Percentiles rank a stretch among this genome's conserved stretches.
Conservation (phyloP, 139 green algal species). For the Deuterostichococcus epilithicus region DNA sequence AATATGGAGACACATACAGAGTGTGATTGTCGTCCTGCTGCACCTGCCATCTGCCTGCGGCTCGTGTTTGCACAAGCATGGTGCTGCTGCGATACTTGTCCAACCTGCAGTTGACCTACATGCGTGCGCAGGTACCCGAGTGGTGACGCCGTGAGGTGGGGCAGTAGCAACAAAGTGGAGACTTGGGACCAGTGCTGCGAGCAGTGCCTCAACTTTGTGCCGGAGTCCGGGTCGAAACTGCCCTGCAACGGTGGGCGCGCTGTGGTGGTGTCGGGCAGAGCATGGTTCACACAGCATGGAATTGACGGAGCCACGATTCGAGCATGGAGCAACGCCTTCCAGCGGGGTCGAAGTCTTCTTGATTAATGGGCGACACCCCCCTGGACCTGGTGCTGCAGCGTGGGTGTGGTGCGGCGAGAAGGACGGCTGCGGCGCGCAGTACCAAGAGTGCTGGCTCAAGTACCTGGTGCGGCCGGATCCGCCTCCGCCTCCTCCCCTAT, state of each 20-base stretch:
- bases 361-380: not conserved
- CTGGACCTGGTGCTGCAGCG: slow-evolving; percentile 45
- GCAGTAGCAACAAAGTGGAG: slow-evolving; percentile 38
- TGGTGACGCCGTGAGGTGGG: slow-evolving; percentile 73
- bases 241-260: slow-evolving; percentile 73
- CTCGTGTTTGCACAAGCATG: too few relatives aligned
- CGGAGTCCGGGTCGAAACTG: slow-evolving; percentile 27
- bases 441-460: slow-evolving; percentile 85
- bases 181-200: slow-evolving; percentile 58
- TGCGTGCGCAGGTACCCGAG: slow-evolving; percentile 67
- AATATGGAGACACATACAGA: not conserved
- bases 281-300: too few relatives aligned
- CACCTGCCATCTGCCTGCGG: too few relatives aligned
- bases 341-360: too few relatives aligned
- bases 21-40: not conserved
- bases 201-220: slow-evolving; percentile 42
- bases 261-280: too few relatives aligned
- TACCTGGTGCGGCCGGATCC: slow-evolving; percentile 53
- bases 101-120: too few relatives aligned
- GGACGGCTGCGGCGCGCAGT: slow-evolving; percentile 43
- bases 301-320: too few relatives aligned
- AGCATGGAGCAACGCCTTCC: too few relatives aligned
- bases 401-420: slow-evolving; percentile 80
- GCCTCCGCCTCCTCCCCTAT: too few relatives aligned
- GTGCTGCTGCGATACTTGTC: too few relatives aligned